These are phyloP conservation scores for Colletotrichum nymphaeae DNA, from an alignment of 2,329 filamentous ascomycete species.

Conservation along the genomic window DNA sequence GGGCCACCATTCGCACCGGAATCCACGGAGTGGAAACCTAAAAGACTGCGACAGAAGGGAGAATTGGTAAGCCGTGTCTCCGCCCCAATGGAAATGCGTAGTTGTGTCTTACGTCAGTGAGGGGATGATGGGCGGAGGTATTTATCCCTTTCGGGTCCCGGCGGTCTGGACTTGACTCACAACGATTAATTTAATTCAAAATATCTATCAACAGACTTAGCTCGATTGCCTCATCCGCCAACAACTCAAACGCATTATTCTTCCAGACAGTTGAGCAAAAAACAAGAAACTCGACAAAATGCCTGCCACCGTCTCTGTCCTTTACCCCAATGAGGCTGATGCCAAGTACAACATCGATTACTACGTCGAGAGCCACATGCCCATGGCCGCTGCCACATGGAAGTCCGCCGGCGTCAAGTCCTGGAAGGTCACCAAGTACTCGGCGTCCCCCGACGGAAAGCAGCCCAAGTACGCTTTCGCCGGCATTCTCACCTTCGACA, in stretches of 20 bases:
- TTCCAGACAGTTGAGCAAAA: not conserved
- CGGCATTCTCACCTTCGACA: slow-evolving; percentile 20
- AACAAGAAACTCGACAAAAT: not conserved
- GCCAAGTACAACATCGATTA: slow-evolving; percentile 36
- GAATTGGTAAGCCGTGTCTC: slow-evolving; percentile 25
- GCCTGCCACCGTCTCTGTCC: slow-evolving; percentile 25
- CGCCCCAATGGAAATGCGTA: not conserved
- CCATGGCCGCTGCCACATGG: slow-evolving; percentile 21
- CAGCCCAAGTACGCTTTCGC: slow-evolving; percentile 27
- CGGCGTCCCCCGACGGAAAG: slow-evolving; percentile 13
- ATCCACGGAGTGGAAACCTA: slow-evolving; percentile 7
- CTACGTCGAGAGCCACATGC: slow-evolving; percentile 34
- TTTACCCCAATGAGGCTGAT: slow-evolving; percentile 40
- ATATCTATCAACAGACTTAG: not conserved
- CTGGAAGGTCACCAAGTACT: slow-evolving; percentile 29
- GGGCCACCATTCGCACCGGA: slow-evolving; percentile 12
- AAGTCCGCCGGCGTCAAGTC: slow-evolving; percentile 11
- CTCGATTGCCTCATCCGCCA: not conserved
- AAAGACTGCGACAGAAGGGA: not conserved
- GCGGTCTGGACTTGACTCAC: not conserved
- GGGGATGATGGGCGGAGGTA: slow-evolving; percentile 7
- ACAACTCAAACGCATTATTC: not conserved
- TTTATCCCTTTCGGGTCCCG: slow-evolving; percentile 1
- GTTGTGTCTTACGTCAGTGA: slow-evolving; percentile 23
- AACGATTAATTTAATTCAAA: not conserved